Conservation (phyloP, 208 protist genomes). For the Angomonas deanei region DNA sequence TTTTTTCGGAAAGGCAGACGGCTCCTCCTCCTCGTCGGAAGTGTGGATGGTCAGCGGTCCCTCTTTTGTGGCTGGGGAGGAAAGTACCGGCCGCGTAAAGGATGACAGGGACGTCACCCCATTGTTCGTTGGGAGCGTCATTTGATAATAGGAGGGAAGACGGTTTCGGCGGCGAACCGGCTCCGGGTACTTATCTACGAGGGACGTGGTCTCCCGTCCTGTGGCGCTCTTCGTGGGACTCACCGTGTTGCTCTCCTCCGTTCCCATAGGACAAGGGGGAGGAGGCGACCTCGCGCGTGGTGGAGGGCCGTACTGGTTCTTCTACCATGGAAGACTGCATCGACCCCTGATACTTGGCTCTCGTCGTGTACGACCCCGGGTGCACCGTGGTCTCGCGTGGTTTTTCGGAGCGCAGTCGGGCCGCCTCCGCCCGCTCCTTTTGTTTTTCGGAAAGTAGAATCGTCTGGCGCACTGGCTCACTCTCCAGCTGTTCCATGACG, state of each 20-base stretch:
- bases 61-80: neutral
- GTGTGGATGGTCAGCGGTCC: too few species aligned
- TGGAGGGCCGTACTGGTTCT: too few species aligned
- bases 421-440: neutral
- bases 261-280: too few species aligned
- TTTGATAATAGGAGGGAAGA: conserved; percentile 3
- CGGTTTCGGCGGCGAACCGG: conserved; percentile 13
- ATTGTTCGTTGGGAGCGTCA: neutral
- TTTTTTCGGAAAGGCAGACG: too few species aligned
- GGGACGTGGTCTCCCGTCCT: too few species aligned
- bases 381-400: too few species aligned
- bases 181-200: conserved; percentile 9
- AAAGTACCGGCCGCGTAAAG: neutral
- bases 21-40: too few species aligned
- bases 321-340: too few species aligned
- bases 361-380: neutral
- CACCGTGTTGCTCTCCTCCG: too few species aligned
- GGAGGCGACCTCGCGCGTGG: too few species aligned
- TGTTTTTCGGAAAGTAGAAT: conserved; percentile 2
- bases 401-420: neutral
- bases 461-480: conserved; percentile 2
- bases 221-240: too few species aligned
- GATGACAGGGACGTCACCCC: neutral
- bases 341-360: neutral
- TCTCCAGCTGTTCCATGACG: conserved; percentile 10